These are phyloP conservation scores for Sclerotinia subarctica DNA, from an alignment of 2,329 filamentous ascomycete species.

Conservation along the genomic window DNA sequence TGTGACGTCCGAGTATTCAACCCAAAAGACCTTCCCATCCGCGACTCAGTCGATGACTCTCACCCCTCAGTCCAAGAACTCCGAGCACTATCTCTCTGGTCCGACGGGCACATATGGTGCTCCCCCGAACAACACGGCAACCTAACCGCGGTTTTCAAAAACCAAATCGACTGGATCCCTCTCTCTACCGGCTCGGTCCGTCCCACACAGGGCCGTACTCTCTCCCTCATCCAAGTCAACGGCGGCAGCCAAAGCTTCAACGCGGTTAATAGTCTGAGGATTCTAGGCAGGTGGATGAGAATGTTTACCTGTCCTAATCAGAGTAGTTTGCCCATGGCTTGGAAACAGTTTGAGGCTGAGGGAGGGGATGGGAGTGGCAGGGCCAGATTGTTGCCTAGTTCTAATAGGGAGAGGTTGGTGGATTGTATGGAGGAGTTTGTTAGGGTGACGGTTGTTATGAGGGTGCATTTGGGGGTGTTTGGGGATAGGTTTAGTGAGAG, in stretches of 20 bases:
- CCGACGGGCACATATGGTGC: slow-evolving; percentile 64
- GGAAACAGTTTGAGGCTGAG: slow-evolving; percentile 58
- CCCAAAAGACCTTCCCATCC: slow-evolving; percentile 57
- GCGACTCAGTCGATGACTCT: slow-evolving; percentile 53
- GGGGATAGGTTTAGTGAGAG: slow-evolving; percentile 62
- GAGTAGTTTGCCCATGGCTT: slow-evolving; percentile 60
- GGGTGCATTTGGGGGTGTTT: slow-evolving; percentile 58
- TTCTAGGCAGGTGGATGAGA: slow-evolving; percentile 67
- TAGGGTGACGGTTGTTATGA: slow-evolving; percentile 64
- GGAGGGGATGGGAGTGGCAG: slow-evolving; percentile 44
- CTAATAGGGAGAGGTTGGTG: slow-evolving; percentile 57
- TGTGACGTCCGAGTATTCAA: slow-evolving; percentile 64
- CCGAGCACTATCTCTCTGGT: slow-evolving; percentile 58
- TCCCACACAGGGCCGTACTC: slow-evolving; percentile 62
- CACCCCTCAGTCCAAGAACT: slow-evolving; percentile 63
- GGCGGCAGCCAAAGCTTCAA: slow-evolving; percentile 68
- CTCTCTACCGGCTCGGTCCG: slow-evolving; percentile 58
- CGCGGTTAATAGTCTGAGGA: slow-evolving; percentile 61
- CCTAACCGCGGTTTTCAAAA: slow-evolving; percentile 65
- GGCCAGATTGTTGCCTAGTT: slow-evolving; percentile 47
- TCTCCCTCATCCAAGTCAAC: slow-evolving; percentile 59
- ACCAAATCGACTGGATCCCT: slow-evolving; percentile 69
- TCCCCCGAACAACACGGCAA: slow-evolving; percentile 66
- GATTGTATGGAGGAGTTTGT: slow-evolving; percentile 71
- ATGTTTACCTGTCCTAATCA: slow-evolving; percentile 68